A percentile compares a stretch with the other conserved stretches of the same genome.
These are phyloP conservation scores for Orychophragmus violaceus DNA, from an alignment of 345 rosid genomes.

Conservation along the genomic window DNA sequence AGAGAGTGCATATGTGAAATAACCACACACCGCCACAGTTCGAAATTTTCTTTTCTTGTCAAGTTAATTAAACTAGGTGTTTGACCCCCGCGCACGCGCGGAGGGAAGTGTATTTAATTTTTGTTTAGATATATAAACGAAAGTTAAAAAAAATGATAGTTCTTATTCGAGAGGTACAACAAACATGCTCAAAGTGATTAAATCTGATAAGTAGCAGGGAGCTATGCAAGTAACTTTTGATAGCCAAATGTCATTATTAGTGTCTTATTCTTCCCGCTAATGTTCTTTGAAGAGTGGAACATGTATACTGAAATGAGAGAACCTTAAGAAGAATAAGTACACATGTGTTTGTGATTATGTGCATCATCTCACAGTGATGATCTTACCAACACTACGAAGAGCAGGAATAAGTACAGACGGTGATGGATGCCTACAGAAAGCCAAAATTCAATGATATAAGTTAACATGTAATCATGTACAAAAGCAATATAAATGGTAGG, in stretches of 20 bases:
- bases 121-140: too few relatives aligned
- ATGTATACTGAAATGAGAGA: not conserved
- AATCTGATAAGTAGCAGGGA: not conserved
- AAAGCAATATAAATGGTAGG: not conserved
- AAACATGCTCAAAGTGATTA: not conserved
- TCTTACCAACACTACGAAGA: constrained; percentile 77
- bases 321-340: not conserved
- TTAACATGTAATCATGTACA: not conserved
- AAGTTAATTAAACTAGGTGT: too few relatives aligned
- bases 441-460: not conserved
- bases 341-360: constrained; percentile 73
- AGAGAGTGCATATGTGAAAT: too few relatives aligned
- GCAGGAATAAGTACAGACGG: too few relatives aligned
- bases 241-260: not conserved
- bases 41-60: too few relatives aligned
- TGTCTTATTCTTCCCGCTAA: not conserved
- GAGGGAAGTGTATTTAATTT: too few relatives aligned
- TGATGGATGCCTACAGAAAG: constrained; percentile 49
- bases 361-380: constrained; percentile 75
- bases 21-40: too few relatives aligned
- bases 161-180: not conserved
- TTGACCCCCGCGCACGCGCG: too few relatives aligned
- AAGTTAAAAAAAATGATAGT: not conserved
- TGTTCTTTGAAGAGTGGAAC: not conserved
- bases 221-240: not conserved